A percentile compares a stretch with the other conserved stretches of the same genome.
These are phyloP conservation scores for Xylariaceae sp. DNA, from an alignment of 2,329 filamentous ascomycete genomes.

Conservation along the genomic window DNA sequence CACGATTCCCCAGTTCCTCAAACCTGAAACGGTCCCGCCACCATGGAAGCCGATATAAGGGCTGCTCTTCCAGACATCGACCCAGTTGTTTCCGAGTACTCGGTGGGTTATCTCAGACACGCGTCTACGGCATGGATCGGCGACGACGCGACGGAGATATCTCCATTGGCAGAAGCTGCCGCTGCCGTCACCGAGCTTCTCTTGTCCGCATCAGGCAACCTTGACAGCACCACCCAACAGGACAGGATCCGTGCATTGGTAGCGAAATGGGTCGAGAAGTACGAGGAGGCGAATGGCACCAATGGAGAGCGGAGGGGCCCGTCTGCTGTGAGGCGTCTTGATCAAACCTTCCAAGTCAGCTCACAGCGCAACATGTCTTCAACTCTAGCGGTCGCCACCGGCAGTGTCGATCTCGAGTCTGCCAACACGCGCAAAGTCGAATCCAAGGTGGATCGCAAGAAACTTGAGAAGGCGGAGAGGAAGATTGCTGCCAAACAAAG, in stretches of 20 bases:
- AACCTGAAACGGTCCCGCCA: background rate
- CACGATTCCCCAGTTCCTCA: too few species aligned
- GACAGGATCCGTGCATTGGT: constrained; percentile 79
- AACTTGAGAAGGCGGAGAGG: constrained; percentile 95
- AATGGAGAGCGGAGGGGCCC: constrained; percentile 70
- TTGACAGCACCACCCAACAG: constrained; percentile 64
- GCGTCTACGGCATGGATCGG: constrained; percentile 80
- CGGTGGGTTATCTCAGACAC: constrained; percentile 90
- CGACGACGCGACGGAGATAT: constrained; percentile 66
- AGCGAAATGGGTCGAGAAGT: constrained; percentile 81
- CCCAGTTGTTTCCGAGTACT: constrained; percentile 86
- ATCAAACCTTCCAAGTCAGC: constrained; percentile 92
- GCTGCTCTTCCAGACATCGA: constrained; percentile 83
- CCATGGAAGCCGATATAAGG: constrained; percentile 86
- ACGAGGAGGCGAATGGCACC: constrained; percentile 73
- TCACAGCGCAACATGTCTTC: constrained; percentile 95
- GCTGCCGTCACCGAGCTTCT: constrained; percentile 82
- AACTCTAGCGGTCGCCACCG: constrained; percentile 82
- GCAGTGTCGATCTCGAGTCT: constrained; percentile 86
- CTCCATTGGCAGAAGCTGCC: constrained; percentile 82
- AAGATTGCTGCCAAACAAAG: constrained; percentile 98
- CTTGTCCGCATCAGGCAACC: constrained; percentile 86
- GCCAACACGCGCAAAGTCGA: constrained; percentile 92
- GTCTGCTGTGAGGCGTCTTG: constrained; percentile 77
- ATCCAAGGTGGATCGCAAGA: constrained; percentile 96